phyloP scores from a whole-genome alignment of 1,139 yeast genomes.

The Arxiozyma slooffiae region DNA sequence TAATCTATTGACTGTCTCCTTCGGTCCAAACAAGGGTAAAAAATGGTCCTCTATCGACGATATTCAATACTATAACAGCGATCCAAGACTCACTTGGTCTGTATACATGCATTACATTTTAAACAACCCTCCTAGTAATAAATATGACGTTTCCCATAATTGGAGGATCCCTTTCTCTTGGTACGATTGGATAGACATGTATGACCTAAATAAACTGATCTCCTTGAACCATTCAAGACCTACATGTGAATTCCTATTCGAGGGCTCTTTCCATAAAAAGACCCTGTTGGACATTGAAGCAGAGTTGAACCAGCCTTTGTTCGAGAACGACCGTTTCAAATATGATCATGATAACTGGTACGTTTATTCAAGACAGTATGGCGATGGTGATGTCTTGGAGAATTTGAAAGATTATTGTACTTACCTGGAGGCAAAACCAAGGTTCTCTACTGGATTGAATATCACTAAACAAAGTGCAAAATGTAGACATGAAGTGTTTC shows the following conservation, averaged over 20 bases:
- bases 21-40: constrained; percentile 14
- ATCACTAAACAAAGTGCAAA: constrained; percentile 11
- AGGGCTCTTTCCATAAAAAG: constrained; percentile 4
- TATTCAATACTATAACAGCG: constrained; percentile 17
- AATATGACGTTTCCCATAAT: neutral
- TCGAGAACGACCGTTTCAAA: constrained; percentile 8
- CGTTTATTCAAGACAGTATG: constrained; percentile 4
- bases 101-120: constrained; percentile 12
- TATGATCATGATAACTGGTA: constrained; percentile 14
- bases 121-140: neutral
- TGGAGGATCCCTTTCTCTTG: constrained; percentile 18
- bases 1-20: constrained; percentile 13
- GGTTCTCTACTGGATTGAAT: constrained; percentile 12
- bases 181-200: constrained; percentile 25
- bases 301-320: constrained; percentile 11
- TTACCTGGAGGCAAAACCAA: constrained; percentile 3
- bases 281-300: constrained; percentile 8
- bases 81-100: constrained; percentile 22
- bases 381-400: neutral
- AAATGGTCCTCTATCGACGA: constrained; percentile 11
- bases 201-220: constrained; percentile 16
- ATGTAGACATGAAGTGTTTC: constrained; percentile 23
- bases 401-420: constrained; percentile 5
- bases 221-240: constrained; percentile 9
- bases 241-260: constrained; percentile 5